A percentile compares a stretch with the other conserved stretches of the same genome.
These are phyloP conservation scores for Pulveroboletus frians DNA, from an alignment of 768 basidiomycete genomes.

Conservation along the genomic window DNA sequence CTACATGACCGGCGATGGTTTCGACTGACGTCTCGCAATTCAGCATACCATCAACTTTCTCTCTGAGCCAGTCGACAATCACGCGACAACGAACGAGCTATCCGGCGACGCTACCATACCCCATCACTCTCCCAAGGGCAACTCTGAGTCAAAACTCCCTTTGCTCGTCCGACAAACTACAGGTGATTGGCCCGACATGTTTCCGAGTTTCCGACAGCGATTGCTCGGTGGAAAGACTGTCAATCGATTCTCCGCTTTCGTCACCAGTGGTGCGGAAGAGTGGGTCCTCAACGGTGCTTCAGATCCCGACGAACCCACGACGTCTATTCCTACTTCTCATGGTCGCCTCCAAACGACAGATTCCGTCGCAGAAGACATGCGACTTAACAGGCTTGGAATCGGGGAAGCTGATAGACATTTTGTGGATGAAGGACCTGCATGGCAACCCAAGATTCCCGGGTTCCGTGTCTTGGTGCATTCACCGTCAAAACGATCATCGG, in stretches of 20 bases:
- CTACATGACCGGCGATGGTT: background rate
- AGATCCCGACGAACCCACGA: constrained; percentile 21
- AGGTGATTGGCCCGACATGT: constrained; percentile 55
- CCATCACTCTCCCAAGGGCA: constrained; percentile 31
- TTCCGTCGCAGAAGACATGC: constrained; percentile 39
- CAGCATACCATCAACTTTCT: constrained; percentile 67
- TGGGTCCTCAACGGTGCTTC: constrained; percentile 67
- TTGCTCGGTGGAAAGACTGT: constrained; percentile 73
- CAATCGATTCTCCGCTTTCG: constrained; percentile 83
- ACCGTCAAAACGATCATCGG: constrained; percentile 67
- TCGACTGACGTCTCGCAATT: background rate
- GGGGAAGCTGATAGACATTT: constrained; percentile 66
- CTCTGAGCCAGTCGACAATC: constrained; percentile 39
- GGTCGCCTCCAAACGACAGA: constrained; percentile 28
- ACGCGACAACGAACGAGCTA: constrained; percentile 24
- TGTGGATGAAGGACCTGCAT: constrained; percentile 63
- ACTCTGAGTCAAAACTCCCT: constrained; percentile 24
- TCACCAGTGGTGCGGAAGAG: constrained; percentile 80
- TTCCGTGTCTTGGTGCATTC: constrained; percentile 77
- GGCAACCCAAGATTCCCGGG: constrained; percentile 67
- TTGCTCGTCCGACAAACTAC: constrained; percentile 62
- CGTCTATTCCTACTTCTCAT: constrained; percentile 21
- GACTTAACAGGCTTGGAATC: constrained; percentile 37
- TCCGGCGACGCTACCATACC: constrained; percentile 50
- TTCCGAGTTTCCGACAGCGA: constrained; percentile 66